phyloP scores from a whole-genome alignment of 208 protist species.

The Leishmania turanica region DNA sequence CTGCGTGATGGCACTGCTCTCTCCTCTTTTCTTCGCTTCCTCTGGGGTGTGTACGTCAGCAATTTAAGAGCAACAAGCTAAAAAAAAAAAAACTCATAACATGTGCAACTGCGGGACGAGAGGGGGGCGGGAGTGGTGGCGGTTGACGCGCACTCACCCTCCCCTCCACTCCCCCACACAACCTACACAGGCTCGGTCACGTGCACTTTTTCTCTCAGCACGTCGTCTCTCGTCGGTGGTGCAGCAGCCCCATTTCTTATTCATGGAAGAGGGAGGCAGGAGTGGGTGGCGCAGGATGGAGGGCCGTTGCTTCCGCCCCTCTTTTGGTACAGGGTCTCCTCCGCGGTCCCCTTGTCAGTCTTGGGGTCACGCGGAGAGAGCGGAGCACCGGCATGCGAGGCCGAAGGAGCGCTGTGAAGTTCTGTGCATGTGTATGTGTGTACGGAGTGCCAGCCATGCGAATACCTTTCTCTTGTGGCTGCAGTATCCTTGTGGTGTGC shows the following conservation, averaged over 20 bases:
- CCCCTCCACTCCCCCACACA: too few species aligned
- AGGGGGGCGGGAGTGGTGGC: neutral
- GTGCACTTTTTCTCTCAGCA: neutral
- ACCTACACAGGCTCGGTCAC: neutral
- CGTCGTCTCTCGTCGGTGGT: neutral
- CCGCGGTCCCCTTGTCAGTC: neutral
- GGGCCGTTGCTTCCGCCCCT: neutral
- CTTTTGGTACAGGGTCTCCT: neutral
- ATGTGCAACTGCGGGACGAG: neutral
- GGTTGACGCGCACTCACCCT: neutral
- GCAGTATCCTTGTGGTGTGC: neutral
- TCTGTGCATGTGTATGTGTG: neutral
- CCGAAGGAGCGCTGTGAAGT: neutral
- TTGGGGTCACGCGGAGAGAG: neutral
- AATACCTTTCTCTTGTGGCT: neutral
- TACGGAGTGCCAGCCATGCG: neutral
- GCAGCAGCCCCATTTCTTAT: neutral
- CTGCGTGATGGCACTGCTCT: too few species aligned
- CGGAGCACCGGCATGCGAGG: neutral
- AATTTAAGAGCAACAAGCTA: too few species aligned
- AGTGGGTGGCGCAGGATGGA: neutral
- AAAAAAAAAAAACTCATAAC: neutral
- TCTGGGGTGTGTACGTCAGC: neutral
- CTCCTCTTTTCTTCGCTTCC: neutral
- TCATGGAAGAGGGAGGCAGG: neutral